Conservation (phyloP, 495 filamentous ascomycete genomes). For the Aspergillus egyptiacus region DNA sequence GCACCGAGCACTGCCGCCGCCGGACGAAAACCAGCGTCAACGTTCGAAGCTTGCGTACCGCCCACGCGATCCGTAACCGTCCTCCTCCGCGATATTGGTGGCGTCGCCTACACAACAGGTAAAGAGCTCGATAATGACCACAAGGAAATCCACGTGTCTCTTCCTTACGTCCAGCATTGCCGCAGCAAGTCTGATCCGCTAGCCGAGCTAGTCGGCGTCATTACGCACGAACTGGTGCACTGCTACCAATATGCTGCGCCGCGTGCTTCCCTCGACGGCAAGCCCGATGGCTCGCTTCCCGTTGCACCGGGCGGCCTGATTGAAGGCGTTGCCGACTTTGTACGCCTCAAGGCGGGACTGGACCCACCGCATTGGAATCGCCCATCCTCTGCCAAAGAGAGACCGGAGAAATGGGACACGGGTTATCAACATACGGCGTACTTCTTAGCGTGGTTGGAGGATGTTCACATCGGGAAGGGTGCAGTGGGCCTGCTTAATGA, state of each 20-base stretch:
- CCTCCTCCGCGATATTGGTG: constrained; percentile 69
- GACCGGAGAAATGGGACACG: constrained; percentile 64
- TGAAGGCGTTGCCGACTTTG: constrained; percentile 93
- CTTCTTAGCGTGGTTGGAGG: constrained; percentile 67
- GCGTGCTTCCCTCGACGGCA: constrained; percentile 17
- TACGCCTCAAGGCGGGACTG: constrained; percentile 67
- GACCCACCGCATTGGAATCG: constrained; percentile 81
- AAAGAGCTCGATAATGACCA: constrained; percentile 78
- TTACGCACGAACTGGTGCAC: constrained; percentile 92
- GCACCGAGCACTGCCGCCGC: constrained; percentile 19
- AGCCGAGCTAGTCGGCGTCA: constrained; percentile 72
- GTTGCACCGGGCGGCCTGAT: constrained; percentile 68
- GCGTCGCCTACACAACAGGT: constrained; percentile 86
- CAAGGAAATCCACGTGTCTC: constrained; percentile 89
- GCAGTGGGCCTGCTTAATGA: constrained; percentile 72
- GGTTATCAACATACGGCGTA: constrained; percentile 92
- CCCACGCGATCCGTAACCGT: constrained; percentile 76
- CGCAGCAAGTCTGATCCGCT: constrained; percentile 33
- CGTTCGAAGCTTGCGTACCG: constrained; percentile 38
- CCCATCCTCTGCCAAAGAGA: constrained; percentile 41
- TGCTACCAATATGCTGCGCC: constrained; percentile 80
- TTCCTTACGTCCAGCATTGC: constrained; percentile 60
- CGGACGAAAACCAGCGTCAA: neutral
- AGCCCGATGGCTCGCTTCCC: constrained; percentile 25
- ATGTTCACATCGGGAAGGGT: constrained; percentile 67